Conservation (phyloP, 805 yeast species). For the Ogataea minuta region DNA sequence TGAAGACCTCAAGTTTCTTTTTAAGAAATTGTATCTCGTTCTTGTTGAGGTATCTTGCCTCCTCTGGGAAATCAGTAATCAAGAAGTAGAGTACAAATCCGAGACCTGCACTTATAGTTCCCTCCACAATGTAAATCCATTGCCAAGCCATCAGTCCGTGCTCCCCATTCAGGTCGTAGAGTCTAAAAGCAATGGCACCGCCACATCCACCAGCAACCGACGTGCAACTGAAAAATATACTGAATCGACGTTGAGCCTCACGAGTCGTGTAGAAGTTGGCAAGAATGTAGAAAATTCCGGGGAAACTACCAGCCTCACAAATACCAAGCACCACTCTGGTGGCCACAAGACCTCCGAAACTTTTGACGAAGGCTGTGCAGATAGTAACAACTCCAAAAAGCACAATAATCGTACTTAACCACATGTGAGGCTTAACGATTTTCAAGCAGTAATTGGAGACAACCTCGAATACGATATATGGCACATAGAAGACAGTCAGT, state of each 20-base stretch:
- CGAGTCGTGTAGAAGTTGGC: conserved; percentile 61
- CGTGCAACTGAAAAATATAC: conserved; percentile 68
- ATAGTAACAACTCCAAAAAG: conserved; percentile 63
- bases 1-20: conserved; percentile 56
- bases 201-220: conserved; percentile 78
- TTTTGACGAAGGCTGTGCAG: conserved; percentile 62
- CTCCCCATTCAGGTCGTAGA: conserved; percentile 51
- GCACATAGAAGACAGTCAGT: conserved; percentile 68
- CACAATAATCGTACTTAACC: conserved; percentile 59
- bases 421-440: conserved; percentile 57
- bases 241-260: conserved; percentile 68
- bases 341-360: conserved; percentile 56
- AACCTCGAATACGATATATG: conserved; percentile 63
- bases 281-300: conserved; percentile 69
- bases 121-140: conserved; percentile 44
- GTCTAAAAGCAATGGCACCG: conserved; percentile 68
- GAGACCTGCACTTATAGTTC: conserved; percentile 36
- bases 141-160: conserved; percentile 45
- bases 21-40: conserved; percentile 56
- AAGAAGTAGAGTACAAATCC: conserved; percentile 40
- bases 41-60: conserved; percentile 49
- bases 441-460: conserved; percentile 63
- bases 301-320: conserved; percentile 71
- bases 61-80: conserved; percentile 73
- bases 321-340: conserved; percentile 66